These are phyloP conservation scores for Pseudocercospora vitis DNA, from an alignment of 2,329 filamentous ascomycete genomes.

Conservation along the genomic window DNA sequence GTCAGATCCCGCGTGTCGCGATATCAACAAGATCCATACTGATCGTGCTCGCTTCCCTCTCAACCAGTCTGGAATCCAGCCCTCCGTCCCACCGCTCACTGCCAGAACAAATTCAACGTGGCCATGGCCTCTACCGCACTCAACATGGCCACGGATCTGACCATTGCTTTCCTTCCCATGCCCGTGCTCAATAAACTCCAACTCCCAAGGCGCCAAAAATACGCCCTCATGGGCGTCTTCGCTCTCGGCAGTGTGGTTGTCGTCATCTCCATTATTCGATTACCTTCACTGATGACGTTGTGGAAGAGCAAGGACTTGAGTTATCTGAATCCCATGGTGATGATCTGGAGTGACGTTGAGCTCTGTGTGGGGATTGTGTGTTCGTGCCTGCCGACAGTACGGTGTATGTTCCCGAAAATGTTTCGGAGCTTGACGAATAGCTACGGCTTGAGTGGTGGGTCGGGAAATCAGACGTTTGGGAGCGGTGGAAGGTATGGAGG, in stretches of 20 bases:
- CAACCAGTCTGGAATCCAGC: conserved; percentile 22
- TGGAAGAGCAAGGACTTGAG: conserved; percentile 29
- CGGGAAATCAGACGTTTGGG: neutral
- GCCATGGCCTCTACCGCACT: conserved; percentile 38
- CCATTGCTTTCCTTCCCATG: conserved; percentile 38
- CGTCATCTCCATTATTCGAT: conserved; percentile 36
- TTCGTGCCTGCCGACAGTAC: conserved; percentile 40
- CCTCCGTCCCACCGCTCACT: conserved; percentile 10
- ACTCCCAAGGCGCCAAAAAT: conserved; percentile 34
- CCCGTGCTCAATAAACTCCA: conserved; percentile 37
- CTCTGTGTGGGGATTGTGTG: conserved; percentile 40
- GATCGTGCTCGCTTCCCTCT: conserved; percentile 37
- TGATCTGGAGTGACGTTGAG: conserved; percentile 39
- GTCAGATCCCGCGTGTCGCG: too few relatives aligned
- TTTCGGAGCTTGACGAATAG: conserved; percentile 22
- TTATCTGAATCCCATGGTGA: conserved; percentile 34
- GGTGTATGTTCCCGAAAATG: conserved; percentile 38
- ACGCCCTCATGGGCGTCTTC: conserved; percentile 39
- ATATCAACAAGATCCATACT: neutral
- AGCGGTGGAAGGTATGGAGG: neutral
- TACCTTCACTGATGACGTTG: conserved; percentile 31
- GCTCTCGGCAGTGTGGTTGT: conserved; percentile 36
- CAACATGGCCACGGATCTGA: conserved; percentile 41
- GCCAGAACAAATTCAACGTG: conserved; percentile 17
- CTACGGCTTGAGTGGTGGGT: neutral